Evolutionary conservation across 768 basidiomycete species (phyloP).

Genomic region (Psilocybe tampanensis): DNA sequence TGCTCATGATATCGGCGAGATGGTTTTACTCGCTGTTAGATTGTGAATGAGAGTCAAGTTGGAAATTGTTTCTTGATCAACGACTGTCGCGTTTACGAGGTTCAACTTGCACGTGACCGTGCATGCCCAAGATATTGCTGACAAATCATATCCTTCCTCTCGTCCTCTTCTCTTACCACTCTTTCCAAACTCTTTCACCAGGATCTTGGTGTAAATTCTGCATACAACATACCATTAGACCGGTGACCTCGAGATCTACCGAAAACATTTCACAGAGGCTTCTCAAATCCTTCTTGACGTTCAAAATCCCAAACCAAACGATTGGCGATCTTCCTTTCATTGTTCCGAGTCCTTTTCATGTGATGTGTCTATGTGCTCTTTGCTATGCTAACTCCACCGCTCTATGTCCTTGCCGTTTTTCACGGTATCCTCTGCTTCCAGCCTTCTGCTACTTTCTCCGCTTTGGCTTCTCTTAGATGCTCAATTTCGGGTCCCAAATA

Average conservation of each 20-base stretch:
- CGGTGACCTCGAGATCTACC: no score
- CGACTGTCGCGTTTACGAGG: background rate
- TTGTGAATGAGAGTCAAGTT: background rate
- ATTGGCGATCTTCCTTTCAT: no score
- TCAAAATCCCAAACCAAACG: no score
- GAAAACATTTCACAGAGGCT: no score
- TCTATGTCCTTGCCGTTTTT: background rate
- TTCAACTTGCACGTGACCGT: slow-evolving; percentile 1
- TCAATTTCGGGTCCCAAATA: background rate
- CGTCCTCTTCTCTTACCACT: no score
- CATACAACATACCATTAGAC: no score
- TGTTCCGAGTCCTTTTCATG: no score
- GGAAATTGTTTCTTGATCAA: background rate
- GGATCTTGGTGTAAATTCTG: no score
- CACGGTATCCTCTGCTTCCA: background rate
- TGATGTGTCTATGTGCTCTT: no score
- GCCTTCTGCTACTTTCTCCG: background rate
- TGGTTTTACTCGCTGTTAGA: background rate
- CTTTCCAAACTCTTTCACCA: no score
- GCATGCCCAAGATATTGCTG: background rate
- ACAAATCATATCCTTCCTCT: background rate
- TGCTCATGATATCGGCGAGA: background rate
- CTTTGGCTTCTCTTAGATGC: background rate
- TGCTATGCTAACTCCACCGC: background rate
- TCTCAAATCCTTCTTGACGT: no score